Percentiles rank a stretch among this genome's conserved stretches.
Evolutionary conservation across 2,329 filamentous ascomycete species (phyloP).

Genomic region (Xylariaceae sp.): DNA sequence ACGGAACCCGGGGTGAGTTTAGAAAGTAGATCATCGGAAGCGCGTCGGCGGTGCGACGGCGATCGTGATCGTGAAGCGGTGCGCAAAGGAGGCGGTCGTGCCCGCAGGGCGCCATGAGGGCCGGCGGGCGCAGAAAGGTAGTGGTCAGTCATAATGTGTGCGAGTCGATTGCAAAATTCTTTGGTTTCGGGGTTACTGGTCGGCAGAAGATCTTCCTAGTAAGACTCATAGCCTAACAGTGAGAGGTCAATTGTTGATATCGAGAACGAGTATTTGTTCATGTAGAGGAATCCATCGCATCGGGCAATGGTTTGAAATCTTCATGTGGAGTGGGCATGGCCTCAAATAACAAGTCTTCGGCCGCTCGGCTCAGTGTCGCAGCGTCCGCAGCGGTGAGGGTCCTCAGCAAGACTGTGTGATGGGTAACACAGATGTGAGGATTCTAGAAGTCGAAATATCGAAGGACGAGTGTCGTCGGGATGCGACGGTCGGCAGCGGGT

Average conservation of each 20-base stretch:
- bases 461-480: conserved; percentile 21
- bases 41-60: conserved; percentile 41
- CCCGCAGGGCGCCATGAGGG: conserved; percentile 36
- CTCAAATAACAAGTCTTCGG: conserved; percentile 14
- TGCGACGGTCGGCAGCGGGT: conserved; percentile 18
- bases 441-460: conserved; percentile 20
- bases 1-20: conserved; percentile 57
- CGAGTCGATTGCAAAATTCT: conserved; percentile 23
- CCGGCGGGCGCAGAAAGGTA: conserved; percentile 32
- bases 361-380: conserved; percentile 8
- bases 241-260: conserved; percentile 19
- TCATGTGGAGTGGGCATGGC: conserved; percentile 25
- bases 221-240: conserved; percentile 20
- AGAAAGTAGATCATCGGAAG: conserved; percentile 54
- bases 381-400: conserved; percentile 11
- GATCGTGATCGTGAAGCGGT: conserved; percentile 36
- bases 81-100: conserved; percentile 39
- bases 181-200: conserved; percentile 19
- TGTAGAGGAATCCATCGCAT: conserved; percentile 27
- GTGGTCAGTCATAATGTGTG: conserved; percentile 32
- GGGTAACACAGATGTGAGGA: conserved; percentile 16
- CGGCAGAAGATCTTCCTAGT: conserved; percentile 13
- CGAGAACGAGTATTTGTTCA: conserved; percentile 14
- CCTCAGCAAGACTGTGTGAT: conserved; percentile 7
- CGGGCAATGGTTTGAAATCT: conserved; percentile 15